These are phyloP conservation scores for Margaritispora aquatica DNA, from an alignment of 495 filamentous ascomycete species.

Conservation along the genomic window DNA sequence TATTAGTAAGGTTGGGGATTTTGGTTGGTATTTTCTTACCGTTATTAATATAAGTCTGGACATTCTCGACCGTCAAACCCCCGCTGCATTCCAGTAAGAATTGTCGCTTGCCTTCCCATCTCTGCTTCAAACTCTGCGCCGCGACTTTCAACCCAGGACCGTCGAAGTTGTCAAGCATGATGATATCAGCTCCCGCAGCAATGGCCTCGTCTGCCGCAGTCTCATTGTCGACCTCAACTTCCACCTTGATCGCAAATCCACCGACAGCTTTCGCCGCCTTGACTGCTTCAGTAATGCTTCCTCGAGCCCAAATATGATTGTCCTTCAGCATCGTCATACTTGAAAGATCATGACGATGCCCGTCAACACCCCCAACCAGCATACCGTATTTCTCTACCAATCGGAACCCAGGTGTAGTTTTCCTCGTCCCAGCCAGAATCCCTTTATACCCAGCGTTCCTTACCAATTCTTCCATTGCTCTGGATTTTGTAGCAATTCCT, in stretches of 20 bases:
- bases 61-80: slow-evolving; percentile 80
- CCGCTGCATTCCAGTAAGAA: slow-evolving; percentile 91
- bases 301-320: slow-evolving; percentile 86
- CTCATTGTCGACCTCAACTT: slow-evolving; percentile 88
- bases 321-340: slow-evolving; percentile 99
- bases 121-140: slow-evolving; percentile 64
- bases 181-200: slow-evolving; percentile 81
- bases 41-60: slow-evolving; percentile 69
- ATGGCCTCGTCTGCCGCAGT: slow-evolving; percentile 88
- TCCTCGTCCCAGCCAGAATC: slow-evolving; percentile 88
- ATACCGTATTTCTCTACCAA: slow-evolving; percentile 98
- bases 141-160: slow-evolving; percentile 66
- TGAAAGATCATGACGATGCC: slow-evolving; percentile 85
- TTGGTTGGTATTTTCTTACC: slow-evolving; percentile 36
- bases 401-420: slow-evolving; percentile 94
- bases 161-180: slow-evolving; percentile 96
- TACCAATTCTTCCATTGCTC: slow-evolving; percentile 42
- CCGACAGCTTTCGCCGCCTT: slow-evolving; percentile 74
- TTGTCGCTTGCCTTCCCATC: slow-evolving; percentile 59
- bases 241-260: slow-evolving; percentile 88
- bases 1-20: background rate
- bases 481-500: slow-evolving; percentile 74
- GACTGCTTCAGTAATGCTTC: slow-evolving; percentile 78
- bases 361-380: slow-evolving; percentile 84
- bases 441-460: slow-evolving; percentile 65